Percentiles rank a stretch among this genome's conserved stretches.
phyloP scores from a whole-genome alignment of 176 grass and related monocot species.

The Carex kokanica region DNA sequence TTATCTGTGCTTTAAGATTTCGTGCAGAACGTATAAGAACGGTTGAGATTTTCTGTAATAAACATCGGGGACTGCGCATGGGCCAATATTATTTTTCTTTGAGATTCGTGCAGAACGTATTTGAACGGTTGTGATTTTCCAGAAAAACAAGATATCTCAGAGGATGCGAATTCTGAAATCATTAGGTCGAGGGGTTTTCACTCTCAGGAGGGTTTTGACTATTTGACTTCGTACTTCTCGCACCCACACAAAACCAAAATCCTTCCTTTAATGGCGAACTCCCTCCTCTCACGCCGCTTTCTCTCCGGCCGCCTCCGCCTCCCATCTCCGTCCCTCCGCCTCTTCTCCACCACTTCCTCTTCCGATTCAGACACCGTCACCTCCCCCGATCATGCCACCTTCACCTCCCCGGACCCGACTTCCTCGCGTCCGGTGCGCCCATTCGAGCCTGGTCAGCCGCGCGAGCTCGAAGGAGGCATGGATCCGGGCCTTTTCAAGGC shows the following conservation, averaged over 20 bases:
- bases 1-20: too few species aligned
- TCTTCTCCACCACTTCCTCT: constrained; percentile 7
- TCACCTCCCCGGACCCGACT: background rate
- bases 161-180: too few species aligned
- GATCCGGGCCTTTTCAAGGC: constrained; percentile 88
- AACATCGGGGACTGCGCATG: too few species aligned
- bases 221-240: background rate
- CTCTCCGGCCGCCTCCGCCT: constrained; percentile 3
- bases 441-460: constrained; percentile 18
- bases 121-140: too few species aligned
- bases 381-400: background rate
- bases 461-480: constrained; percentile 75
- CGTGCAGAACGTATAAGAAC: too few species aligned
- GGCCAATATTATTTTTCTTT: too few species aligned
- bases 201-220: background rate
- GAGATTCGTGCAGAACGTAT: too few species aligned
- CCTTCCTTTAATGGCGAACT: constrained; percentile 30
- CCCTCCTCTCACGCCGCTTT: constrained; percentile 24
- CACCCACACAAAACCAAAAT: constrained; percentile 1
- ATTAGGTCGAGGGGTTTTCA: too few species aligned
- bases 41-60: too few species aligned
- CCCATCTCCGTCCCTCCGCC: background rate
- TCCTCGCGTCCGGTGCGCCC: background rate
- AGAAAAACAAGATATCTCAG: too few species aligned
- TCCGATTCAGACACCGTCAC: background rate